phyloP scores from a whole-genome alignment of 2,329 filamentous ascomycete species.

The Exophiala lecanii-corni region DNA sequence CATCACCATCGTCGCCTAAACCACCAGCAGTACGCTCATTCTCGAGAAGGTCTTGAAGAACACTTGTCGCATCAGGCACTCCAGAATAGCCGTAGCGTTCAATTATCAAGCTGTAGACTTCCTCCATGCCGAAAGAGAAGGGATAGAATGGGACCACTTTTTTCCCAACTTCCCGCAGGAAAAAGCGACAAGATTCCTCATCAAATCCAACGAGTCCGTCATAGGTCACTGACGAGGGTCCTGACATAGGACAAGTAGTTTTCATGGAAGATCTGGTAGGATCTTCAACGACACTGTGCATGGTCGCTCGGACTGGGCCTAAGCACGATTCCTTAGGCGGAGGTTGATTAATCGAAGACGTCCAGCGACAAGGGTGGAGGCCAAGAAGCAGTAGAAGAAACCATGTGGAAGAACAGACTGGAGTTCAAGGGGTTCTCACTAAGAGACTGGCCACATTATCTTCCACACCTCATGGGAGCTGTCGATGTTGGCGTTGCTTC shows the following conservation, averaged over 20 bases:
- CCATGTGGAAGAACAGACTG: too few species aligned
- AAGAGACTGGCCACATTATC: too few species aligned
- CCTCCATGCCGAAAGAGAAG: constrained; percentile 29
- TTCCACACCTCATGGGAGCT: too few species aligned
- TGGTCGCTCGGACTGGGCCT: constrained; percentile 1
- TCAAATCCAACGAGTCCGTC: constrained; percentile 23
- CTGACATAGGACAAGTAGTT: too few species aligned
- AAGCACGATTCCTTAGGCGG: neutral
- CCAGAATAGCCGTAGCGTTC: constrained; percentile 24
- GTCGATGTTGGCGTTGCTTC: too few species aligned
- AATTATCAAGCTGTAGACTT: constrained; percentile 26
- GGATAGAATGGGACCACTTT: constrained; percentile 26
- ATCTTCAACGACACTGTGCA: too few species aligned
- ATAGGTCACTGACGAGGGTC: too few species aligned
- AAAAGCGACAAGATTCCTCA: constrained; percentile 28
- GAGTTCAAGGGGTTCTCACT: too few species aligned
- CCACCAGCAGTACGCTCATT: constrained; percentile 23
- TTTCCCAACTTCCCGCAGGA: constrained; percentile 26
- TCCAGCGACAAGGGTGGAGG: too few species aligned
- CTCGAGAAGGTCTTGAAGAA: constrained; percentile 28
- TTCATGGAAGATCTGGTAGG: too few species aligned
- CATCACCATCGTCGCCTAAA: constrained; percentile 27
- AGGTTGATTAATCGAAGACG: neutral
- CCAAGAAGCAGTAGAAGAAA: too few species aligned
- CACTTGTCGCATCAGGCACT: constrained; percentile 25